Conservation (phyloP, 192 early-diverging fungal genomes). For the Backusella luteola region DNA sequence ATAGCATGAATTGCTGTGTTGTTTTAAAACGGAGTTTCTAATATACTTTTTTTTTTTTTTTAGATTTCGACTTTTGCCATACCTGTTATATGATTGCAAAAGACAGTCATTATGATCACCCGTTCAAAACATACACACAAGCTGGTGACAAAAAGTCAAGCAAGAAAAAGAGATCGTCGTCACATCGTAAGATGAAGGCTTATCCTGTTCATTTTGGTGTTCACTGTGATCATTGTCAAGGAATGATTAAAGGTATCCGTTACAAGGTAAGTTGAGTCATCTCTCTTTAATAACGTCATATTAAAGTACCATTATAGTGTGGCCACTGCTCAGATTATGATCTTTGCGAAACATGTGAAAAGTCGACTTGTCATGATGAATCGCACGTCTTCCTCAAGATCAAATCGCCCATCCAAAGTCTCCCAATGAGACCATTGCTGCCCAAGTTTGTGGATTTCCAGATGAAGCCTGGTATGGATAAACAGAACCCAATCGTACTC, state of each 20-base stretch:
- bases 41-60: neutral
- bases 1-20: neutral
- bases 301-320: conserved; percentile 32
- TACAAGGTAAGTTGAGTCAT: conserved; percentile 40
- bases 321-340: conserved; percentile 62
- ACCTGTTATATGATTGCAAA: conserved; percentile 48
- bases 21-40: conserved; percentile 1
- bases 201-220: conserved; percentile 35
- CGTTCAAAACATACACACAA: conserved; percentile 24
- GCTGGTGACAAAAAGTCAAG: neutral
- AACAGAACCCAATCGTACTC: no score
- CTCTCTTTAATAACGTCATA: no score
- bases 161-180: conserved; percentile 1
- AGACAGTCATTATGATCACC: conserved; percentile 41
- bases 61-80: conserved; percentile 59
- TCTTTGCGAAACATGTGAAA: conserved; percentile 60
- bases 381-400: conserved; percentile 52
- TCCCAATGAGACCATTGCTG: neutral
- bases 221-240: conserved; percentile 46
- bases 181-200: conserved; percentile 17
- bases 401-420: conserved; percentile 28
- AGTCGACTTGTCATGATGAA: conserved; percentile 31
- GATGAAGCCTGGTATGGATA: neutral
- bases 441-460: neutral
- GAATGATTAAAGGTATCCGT: conserved; percentile 41